Base-by-base conservation (phyloP, 306 rosid genomes). In the Crotalaria pallida region DNA sequence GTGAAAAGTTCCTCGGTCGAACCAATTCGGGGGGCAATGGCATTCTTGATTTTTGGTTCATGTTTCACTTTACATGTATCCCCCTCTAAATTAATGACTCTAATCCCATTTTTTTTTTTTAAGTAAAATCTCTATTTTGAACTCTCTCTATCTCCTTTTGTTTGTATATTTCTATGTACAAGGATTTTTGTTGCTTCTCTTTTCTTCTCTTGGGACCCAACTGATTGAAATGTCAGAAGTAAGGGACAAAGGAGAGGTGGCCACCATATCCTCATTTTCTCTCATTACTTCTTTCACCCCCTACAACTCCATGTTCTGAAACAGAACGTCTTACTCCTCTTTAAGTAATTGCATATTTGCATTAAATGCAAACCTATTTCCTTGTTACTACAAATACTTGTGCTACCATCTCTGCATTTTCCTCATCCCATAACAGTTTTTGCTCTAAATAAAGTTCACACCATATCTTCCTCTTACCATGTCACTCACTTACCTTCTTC, bases 301-400 rank as follows among this genome's bases (percentile, higher is more conserved):
- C 67, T 82, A 74, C 87, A 79, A 34, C 80, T 65, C 80, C 92
- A 84, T 83, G 88, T 89, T 89, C 88, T 48, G 7, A 77, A 70
- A 80, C 21, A 74, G 6, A 77, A 60, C 52, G 58, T 74, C 83
- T 79, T 66, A 48, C 74, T 80, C 78, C 77, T 65, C 53, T 77
- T 44, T 6, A 10, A 59, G 73, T 67, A 63, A 58, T 50, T 52
- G 88, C 87, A 85, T 67, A 63, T 55, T 50, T 52, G 88, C 87
- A 85, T 87, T 87, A 71, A 89, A 80, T 80, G 88, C 86, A 45
- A 65, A 63, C 81, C 69, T 69, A 59, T 51, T 44, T 33, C 80
- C 45, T 52, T 65, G 36, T 36, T 48, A 22, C 76, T 69, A 72
- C 56, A 80, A 53, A 78, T 73, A 80, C 61, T 72, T 34, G 23